phyloP scores from a whole-genome alignment of 495 filamentous ascomycete species.

The Penicillium atrosanguineum region DNA sequence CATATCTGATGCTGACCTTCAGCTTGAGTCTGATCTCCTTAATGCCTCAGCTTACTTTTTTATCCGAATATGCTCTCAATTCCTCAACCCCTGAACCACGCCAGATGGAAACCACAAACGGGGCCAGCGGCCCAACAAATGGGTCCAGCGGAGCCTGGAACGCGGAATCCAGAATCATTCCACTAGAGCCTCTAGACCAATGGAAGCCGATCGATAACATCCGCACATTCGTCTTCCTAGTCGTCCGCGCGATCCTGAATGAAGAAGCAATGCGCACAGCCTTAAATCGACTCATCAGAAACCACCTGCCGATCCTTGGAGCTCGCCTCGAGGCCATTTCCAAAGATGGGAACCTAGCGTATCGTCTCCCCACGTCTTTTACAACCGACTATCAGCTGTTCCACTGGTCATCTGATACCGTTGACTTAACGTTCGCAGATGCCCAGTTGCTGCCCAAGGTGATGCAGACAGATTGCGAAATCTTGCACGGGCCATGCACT shows the following conservation, averaged over 20 bases:
- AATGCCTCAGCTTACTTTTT: neutral
- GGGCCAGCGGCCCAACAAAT: neutral
- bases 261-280: neutral
- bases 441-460: neutral
- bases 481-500: neutral
- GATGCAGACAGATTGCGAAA: neutral
- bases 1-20: too few species aligned
- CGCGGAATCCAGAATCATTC: neutral
- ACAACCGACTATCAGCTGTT: neutral
- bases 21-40: too few species aligned
- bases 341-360: neutral
- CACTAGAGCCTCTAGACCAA: neutral
- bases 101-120: neutral
- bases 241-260: neutral
- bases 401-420: neutral
- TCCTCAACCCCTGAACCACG: neutral
- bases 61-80: neutral
- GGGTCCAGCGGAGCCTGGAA: neutral
- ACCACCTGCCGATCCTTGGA: conserved; percentile 1
- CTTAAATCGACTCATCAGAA: neutral
- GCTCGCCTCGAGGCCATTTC: neutral
- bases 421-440: neutral
- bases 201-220: neutral
- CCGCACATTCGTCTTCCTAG: neutral
- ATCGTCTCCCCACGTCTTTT: neutral